These are phyloP conservation scores for Fusarium ramigenum DNA, from an alignment of 2,329 filamentous ascomycete genomes.

Conservation along the genomic window DNA sequence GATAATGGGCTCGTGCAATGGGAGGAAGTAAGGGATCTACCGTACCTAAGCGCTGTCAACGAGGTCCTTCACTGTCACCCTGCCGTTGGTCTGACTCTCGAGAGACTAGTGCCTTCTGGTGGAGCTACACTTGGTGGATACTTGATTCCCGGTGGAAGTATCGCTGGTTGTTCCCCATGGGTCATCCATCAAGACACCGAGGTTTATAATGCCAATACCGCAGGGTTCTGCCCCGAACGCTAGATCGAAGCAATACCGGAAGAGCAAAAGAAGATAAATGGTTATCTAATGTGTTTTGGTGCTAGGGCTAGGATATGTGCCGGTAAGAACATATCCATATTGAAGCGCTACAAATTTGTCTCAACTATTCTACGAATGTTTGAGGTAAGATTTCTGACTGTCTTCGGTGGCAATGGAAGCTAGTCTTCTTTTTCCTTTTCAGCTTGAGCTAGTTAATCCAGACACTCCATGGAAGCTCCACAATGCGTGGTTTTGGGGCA, in stretches of 20 bases:
- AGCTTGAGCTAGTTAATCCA: slow-evolving; percentile 63
- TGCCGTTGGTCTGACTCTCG: slow-evolving; percentile 74
- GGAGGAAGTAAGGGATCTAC: slow-evolving; percentile 73
- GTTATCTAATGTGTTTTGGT: slow-evolving; percentile 64
- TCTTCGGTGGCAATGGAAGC: not conserved
- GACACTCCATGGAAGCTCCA: slow-evolving; percentile 63
- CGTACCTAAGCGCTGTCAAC: slow-evolving; percentile 80
- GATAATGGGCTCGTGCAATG: slow-evolving; percentile 69
- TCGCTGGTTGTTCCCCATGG: slow-evolving; percentile 79
- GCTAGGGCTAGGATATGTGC: slow-evolving; percentile 74
- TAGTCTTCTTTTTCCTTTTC: not conserved
- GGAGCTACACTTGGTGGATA: slow-evolving; percentile 70
- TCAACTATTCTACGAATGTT: slow-evolving; percentile 45
- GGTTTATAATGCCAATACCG: slow-evolving; percentile 74
- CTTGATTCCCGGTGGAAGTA: slow-evolving; percentile 73
- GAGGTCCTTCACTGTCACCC: slow-evolving; percentile 81
- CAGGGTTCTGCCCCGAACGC: slow-evolving; percentile 72
- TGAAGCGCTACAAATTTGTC: slow-evolving; percentile 71
- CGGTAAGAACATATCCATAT: slow-evolving; percentile 70
- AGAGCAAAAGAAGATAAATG: slow-evolving; percentile 25
- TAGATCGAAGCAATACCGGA: slow-evolving; percentile 66
- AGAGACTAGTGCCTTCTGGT: slow-evolving; percentile 73
- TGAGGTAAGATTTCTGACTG: not conserved
- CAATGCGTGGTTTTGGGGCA: slow-evolving; percentile 71
- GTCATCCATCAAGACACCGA: slow-evolving; percentile 73